Evolutionary conservation across 352 stramenopile species (phyloP), one percentile per base, ranked within the genome.

Genomic region (Phytopythium aichiense): DNA sequence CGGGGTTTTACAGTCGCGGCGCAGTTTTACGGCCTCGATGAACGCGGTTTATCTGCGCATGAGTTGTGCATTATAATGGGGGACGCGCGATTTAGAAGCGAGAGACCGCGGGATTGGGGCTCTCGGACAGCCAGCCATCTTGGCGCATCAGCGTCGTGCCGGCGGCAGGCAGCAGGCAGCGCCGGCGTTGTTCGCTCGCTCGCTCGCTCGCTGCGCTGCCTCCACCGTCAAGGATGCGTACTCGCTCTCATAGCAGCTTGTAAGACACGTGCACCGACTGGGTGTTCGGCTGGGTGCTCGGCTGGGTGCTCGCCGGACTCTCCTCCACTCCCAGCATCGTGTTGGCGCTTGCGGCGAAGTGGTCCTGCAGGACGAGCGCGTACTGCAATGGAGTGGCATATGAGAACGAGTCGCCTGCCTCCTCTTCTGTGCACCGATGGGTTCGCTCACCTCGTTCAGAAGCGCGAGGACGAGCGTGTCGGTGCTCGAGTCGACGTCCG

Each of bases 321-420:
- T 31, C 52, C 20, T 43, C 52, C 52, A 43, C n/a, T 7, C 52
- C 9, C 4, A 28, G 28, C 52, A 58, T 40, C 54, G 54, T 50
- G 22, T 60, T 22, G 35, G 54, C 35, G 37, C 54, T 60, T 37
- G 23, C 40, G 5, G 54, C 35, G 23, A 60, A 60, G 54, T 60
- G 35, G 22, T 60, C 37, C n/a, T 60, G 54, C 23, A 60, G 15
- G 13, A 60, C 13, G 38, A 33, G 16, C 12, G 54, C 35, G 12
- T 60, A 60, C 54, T 60, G 54, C 22, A 58, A 15, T 9, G 8
- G 20, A 33, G 12, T 22, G 23, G 12, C 20, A 8, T 6, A 20
- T 45, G 33, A 31, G 52, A 58, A 48, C 37, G 8, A 1, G 25
- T 45, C 7, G 6, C 45, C 42, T 28, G 11, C 42, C 4, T 25